Base-by-base conservation (phyloP, 2,329 filamentous ascomycete genomes). In the Botryotinia convoluta region DNA sequence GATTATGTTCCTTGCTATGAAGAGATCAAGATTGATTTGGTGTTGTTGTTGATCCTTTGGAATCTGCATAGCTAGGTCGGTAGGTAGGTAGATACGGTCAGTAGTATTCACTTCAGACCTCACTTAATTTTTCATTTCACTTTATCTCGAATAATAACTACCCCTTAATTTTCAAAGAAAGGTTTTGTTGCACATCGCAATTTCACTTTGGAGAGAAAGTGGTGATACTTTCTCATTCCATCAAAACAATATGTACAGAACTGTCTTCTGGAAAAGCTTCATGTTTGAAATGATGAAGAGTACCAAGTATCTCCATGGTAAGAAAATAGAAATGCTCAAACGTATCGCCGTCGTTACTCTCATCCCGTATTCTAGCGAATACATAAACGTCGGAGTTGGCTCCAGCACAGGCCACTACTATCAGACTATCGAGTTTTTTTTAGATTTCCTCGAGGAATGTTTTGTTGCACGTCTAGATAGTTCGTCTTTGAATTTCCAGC, bases 11-110 rank as follows among this genome's bases (percentile, higher is more conserved):
- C 26, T 4, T n/a, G 29, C 4, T 0, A 44, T 29, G 37, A 42
- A 2, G 22, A 63, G 2, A 42, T 29, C 0, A 12, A 29, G 26
- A 29, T 20, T 26, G 14, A 62, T 1, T 35, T 35, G 16, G 10
- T 22, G 2, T 22, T 5, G 1, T 22, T 22, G 4, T 3, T 6
- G 1, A 22, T 22, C 4, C 0, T 60, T 35, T 20, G 18, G 0
- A 12, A 12, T 9, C 3, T 60, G 20, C 0, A 4, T 37, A 32
- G 20, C 4, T 35, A 45, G 44, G 44, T 42, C 26, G 44, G 6
- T 7, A 20, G 44, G 44, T 22, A 22, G 8, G 9, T 9, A 22
- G 20, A 0, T 57, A 7, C 5, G 12, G 51, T 12, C 26, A 4
- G 3, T 26, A 51, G 7, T 29, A 57, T 57, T 57, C 54, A 60